Evolutionary conservation across 179 eudicot genomes (phyloP), one percentile per base, ranked within the genome.

Genomic region (Silene noctiflora): DNA sequence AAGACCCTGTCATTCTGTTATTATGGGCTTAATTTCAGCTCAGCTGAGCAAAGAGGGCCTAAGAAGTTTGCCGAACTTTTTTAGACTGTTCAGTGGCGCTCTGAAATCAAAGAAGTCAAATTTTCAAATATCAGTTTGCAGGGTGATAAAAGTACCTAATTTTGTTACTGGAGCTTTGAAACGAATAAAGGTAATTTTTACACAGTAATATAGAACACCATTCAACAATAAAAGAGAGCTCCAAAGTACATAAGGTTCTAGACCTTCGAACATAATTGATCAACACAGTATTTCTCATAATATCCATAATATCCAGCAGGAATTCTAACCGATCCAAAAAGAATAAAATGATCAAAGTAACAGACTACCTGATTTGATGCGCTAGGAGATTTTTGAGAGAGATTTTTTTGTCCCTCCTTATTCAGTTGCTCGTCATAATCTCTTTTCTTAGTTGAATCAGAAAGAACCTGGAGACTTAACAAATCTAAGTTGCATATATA

Each of bases 341-440:
- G 11, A 39, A 13, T 0, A 17, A 65, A 21, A 33, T 56, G 44
- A 33, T 0, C 3, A 55, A 31, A 27, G 17, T 21, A 27, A 65
- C 29, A 14, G 33, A 10, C 67, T 80, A 95, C 99, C 97, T 89
- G 97, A 86, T 76, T 82, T 68, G 98, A 85, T 81, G 91, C 77
- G 85, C 90, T 84, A 60, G 97, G 87, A 44, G 98, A 89, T 72
- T 81, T 90, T 78, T 87, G 91, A 77, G 88, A 79, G 42, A 88
- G 83, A 73, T 84, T 81, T 81, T 83, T 90, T 20, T 84, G 83
- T 82, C 90, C 97, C 82, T 95, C 97, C 86, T 90, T 95, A 74
- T 88, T 87, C 75, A 95, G 82, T 59, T 91, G 98, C 69, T 93
- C 99, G 79, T 95, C 99, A 75, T 95, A 93, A 80, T 95, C 99